Evolutionary conservation across 768 basidiomycete genomes (phyloP).

Genomic region (Phlegmacium glaucopus): DNA sequence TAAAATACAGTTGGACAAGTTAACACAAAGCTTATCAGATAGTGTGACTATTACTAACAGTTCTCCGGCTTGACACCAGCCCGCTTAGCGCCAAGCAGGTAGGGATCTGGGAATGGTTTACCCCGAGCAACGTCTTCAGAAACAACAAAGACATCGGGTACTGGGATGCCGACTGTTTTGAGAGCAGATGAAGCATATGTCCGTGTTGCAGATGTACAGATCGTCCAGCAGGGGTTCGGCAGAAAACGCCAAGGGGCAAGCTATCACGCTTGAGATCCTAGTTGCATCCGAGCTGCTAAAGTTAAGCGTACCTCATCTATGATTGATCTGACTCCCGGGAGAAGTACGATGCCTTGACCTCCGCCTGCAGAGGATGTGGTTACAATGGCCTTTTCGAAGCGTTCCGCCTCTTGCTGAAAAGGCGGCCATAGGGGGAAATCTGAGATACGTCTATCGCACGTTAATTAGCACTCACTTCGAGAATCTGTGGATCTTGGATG

Average conservation of each 20-base stretch:
- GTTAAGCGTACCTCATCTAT: constrained; percentile 46
- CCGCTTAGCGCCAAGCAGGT: constrained; percentile 77
- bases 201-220: constrained; percentile 84
- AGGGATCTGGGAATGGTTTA: constrained; percentile 90
- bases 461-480: constrained; percentile 48
- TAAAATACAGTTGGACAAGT: neutral
- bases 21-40: constrained; percentile 2
- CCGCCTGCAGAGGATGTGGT: constrained; percentile 53
- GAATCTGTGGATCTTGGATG: constrained; percentile 60
- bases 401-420: constrained; percentile 60
- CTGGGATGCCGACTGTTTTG: constrained; percentile 57
- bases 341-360: constrained; percentile 57
- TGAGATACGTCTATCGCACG: constrained; percentile 1
- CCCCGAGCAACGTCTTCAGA: constrained; percentile 83
- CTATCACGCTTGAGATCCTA: constrained; percentile 21
- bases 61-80: constrained; percentile 61
- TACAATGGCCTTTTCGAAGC: constrained; percentile 80
- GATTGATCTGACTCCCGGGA: constrained; percentile 68
- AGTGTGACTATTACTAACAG: constrained; percentile 37
- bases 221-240: constrained; percentile 75
- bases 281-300: constrained; percentile 1
- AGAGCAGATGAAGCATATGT: constrained; percentile 74
- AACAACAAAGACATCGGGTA: constrained; percentile 71
- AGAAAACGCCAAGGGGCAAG: constrained; percentile 31
- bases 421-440: constrained; percentile 11